Conservation (phyloP, 169 alveolate genomes). For the Neospora caninum region DNA sequence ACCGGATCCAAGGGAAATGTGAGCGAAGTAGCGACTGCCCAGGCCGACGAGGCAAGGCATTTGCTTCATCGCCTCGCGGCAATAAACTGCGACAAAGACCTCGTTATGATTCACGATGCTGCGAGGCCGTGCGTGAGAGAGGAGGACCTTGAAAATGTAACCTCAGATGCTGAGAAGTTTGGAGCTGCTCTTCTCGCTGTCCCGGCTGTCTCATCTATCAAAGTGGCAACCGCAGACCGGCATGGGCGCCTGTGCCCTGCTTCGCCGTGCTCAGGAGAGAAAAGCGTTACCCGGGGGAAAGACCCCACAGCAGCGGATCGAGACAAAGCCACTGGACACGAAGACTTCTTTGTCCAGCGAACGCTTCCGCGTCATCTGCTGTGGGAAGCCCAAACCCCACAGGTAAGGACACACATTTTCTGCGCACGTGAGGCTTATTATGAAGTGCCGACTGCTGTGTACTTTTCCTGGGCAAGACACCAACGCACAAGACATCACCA, state of each 20-base stretch:
- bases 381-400: conserved; percentile 23
- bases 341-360: not conserved
- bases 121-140: not conserved
- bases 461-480: too few relatives aligned
- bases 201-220: not conserved
- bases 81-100: not conserved
- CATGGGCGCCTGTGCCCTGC: not conserved
- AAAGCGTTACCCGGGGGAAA: too few relatives aligned
- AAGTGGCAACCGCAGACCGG: not conserved
- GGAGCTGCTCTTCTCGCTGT: conserved; percentile 2
- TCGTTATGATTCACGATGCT: conserved; percentile 3
- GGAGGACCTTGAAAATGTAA: not conserved
- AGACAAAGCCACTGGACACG: not conserved
- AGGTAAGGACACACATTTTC: not conserved
- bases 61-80: not conserved
- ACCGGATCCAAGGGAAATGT: too few relatives aligned
- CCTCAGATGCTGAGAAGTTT: not conserved
- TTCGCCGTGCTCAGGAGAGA: not conserved
- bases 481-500: too few relatives aligned
- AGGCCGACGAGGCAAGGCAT: not conserved
- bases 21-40: not conserved
- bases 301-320: not conserved
- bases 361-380: conserved; percentile 2
- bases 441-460: too few relatives aligned
- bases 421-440: not conserved